These are phyloP conservation scores for Lathyrus oleraceus DNA, from an alignment of 306 rosid species.

Conservation along the genomic window DNA sequence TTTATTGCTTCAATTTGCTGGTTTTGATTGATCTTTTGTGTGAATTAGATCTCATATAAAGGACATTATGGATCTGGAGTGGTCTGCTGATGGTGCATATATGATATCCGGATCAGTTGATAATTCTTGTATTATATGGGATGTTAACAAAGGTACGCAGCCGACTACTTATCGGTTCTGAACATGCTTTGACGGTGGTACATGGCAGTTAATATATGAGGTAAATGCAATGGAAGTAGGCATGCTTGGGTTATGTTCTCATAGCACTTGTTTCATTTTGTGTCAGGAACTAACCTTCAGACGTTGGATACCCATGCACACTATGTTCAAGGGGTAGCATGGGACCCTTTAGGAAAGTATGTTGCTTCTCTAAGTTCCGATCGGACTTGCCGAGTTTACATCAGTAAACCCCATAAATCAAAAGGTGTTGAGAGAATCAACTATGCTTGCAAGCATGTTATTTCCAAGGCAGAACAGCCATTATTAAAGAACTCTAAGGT, in stretches of 20 bases:
- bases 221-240: not conserved
- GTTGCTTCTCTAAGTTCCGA: slow-evolving; percentile 91
- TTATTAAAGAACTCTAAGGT: slow-evolving; percentile 71
- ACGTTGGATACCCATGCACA: slow-evolving; percentile 81
- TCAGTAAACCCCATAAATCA: slow-evolving; percentile 67
- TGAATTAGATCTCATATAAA: slow-evolving; percentile 77
- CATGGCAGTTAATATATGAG: slow-evolving; percentile 27
- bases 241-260: slow-evolving; percentile 12
- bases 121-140: slow-evolving; percentile 95
- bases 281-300: slow-evolving; percentile 82
- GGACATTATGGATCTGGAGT: slow-evolving; percentile 85
- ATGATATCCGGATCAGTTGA: slow-evolving; percentile 92
- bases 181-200: not conserved
- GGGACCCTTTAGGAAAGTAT: slow-evolving; percentile 85
- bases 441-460: slow-evolving; percentile 75
- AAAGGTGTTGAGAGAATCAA: slow-evolving; percentile 65
- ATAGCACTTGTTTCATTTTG: slow-evolving; percentile 27
- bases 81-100: slow-evolving; percentile 76
- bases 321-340: slow-evolving; percentile 98
- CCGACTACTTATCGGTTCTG: slow-evolving; percentile 5
- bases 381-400: slow-evolving; percentile 81
- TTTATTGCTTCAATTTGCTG: slow-evolving; percentile 19
- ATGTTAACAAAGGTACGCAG: slow-evolving; percentile 72
- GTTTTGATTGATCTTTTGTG: slow-evolving; percentile 37
- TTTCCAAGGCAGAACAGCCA: slow-evolving; percentile 74